Evolutionary conservation across 805 yeast species (phyloP).

Genomic region (Maudiozyma bulderi): DNA sequence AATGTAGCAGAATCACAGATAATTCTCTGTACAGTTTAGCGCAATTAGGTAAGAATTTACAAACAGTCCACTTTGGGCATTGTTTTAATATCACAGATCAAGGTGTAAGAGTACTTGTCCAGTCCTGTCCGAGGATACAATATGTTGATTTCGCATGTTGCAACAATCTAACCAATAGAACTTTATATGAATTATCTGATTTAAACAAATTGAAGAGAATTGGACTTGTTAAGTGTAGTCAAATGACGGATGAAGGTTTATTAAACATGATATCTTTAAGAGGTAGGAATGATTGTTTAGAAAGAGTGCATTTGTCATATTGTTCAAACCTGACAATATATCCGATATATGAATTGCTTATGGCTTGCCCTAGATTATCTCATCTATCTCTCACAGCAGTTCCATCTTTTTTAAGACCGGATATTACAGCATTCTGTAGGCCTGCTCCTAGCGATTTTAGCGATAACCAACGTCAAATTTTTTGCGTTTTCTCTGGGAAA

Average conservation of each 20-base stretch:
- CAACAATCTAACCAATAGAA: constrained; percentile 72
- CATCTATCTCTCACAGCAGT: constrained; percentile 91
- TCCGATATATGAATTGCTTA: constrained; percentile 67
- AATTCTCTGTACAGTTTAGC: constrained; percentile 63
- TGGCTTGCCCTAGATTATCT: constrained; percentile 75
- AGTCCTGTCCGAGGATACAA: constrained; percentile 74
- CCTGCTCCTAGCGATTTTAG: constrained; percentile 89
- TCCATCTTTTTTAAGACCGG: constrained; percentile 75
- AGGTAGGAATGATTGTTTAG: constrained; percentile 71
- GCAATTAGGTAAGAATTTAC: constrained; percentile 66
- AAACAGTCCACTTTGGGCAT: constrained; percentile 88
- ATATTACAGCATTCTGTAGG: constrained; percentile 78
- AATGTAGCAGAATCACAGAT: constrained; percentile 82
- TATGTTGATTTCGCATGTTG: constrained; percentile 95
- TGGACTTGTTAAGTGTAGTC: constrained; percentile 84
- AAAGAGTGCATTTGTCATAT: constrained; percentile 87
- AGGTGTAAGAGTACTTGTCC: constrained; percentile 68
- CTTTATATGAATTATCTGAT: constrained; percentile 65
- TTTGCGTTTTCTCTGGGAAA: constrained; percentile 88
- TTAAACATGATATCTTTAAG: constrained; percentile 55
- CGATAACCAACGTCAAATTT: constrained; percentile 70
- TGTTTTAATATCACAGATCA: constrained; percentile 83
- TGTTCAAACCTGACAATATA: constrained; percentile 71
- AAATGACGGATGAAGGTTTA: constrained; percentile 79
- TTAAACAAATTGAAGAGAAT: constrained; percentile 78